Base-by-base conservation (phyloP, 345 rosid species). In the Salix exigua region DNA sequence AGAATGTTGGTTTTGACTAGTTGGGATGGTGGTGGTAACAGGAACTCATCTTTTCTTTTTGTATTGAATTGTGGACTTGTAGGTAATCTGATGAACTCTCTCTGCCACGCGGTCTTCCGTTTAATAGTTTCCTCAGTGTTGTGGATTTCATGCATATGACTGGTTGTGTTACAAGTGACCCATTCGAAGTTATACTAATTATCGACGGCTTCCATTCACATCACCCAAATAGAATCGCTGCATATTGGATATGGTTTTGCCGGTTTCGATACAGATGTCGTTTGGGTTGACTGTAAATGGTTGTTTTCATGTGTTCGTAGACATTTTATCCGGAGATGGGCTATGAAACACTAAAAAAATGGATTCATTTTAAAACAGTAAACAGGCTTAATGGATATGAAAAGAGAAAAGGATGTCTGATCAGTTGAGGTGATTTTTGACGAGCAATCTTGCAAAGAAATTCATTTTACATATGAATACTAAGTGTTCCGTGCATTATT, bases 51-150 rank as follows among this genome's bases (percentile, higher is more conserved):
- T 42, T 42, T 44, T 80, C 61, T 73, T 66, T 65, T 72, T 26
- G 28, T 21, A 18, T 46, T 21, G 50, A 65, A 64, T 65, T 11
- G 25, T 80, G 68, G 65, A 71, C 19, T 44, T 79, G 44, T 72
- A 90, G 94, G 91, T 90, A 90, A 79, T 73, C 60, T 68, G 83
- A 81, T 77, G 75, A 73, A 63, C 73, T 53, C 68, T 85, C 77
- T 61, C 68, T 83, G 79, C 78, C 76, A 75, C 72, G 50, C 42
- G 81, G 80, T 68, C 81, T 83, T 73, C 79, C 68, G 63, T 69
- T 71, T 86, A 82, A 66, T 83, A 38, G 62, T 83, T 37, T 11
- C 74, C 72, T 75, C 74, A 60, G 48, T 66, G 33, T 80, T 77
- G 62, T 81, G 81, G 79, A 71, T 51, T 73, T 75, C 38, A 31